Percentiles rank a stretch among this genome's conserved stretches.
Conservation (phyloP, 2,329 filamentous ascomycete species). For the Aspergillus fumigatus region DNA sequence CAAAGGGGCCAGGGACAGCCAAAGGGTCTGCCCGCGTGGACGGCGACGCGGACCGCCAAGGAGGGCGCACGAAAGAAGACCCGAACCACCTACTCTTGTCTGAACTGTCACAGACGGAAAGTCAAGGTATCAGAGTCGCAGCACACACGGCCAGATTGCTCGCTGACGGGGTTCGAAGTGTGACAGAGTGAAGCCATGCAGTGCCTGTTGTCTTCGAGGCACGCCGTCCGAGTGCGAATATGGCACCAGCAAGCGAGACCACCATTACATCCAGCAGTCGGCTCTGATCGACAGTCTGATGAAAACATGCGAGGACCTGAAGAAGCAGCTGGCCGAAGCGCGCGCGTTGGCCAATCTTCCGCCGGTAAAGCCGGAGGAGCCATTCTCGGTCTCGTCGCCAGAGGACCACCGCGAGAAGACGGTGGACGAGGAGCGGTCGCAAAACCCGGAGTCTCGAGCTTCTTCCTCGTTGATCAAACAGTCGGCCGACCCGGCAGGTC, state of each 20-base stretch:
- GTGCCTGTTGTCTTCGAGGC: slow-evolving; percentile 27
- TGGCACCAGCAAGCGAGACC: slow-evolving; percentile 26
- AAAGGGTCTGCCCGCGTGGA: not conserved
- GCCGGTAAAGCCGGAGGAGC: slow-evolving; percentile 12
- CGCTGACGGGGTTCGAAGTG: slow-evolving; percentile 15
- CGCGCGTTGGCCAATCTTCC: slow-evolving; percentile 13
- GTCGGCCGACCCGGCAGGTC: not conserved
- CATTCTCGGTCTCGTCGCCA: not conserved
- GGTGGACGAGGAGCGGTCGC: not conserved
- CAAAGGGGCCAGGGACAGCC: slow-evolving; percentile 1
- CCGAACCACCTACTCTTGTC: slow-evolving; percentile 28
- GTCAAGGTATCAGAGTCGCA: slow-evolving; percentile 22
- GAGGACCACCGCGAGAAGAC: not conserved
- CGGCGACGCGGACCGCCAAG: slow-evolving; percentile 1
- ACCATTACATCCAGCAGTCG: slow-evolving; percentile 27
- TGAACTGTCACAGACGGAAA: slow-evolving; percentile 29
- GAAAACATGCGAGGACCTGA: slow-evolving; percentile 16
- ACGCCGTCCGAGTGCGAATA: slow-evolving; percentile 29
- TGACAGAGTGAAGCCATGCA: slow-evolving; percentile 28
- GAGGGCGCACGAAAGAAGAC: slow-evolving; percentile 19
- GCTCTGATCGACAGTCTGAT: slow-evolving; percentile 24
- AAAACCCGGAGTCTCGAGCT: not conserved
- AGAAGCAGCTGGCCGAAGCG: slow-evolving; percentile 17
- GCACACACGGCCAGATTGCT: too few relatives aligned
- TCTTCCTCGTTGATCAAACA: not conserved